Base-by-base conservation (phyloP, 108 stramenopile species). In the Stephanodiscus triporus region DNA sequence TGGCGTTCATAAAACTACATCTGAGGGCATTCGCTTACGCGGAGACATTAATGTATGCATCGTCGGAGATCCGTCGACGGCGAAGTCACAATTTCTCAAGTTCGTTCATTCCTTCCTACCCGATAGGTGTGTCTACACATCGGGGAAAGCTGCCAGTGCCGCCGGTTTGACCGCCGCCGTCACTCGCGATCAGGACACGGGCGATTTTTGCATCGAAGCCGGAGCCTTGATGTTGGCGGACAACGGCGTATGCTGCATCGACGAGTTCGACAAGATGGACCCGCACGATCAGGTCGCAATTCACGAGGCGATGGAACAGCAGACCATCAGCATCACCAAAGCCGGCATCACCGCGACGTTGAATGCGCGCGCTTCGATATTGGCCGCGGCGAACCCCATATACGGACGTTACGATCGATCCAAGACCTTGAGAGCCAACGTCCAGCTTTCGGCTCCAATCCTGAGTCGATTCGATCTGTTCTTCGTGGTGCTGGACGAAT, bases 221-320 rank as follows among this genome's bases (percentile, higher is more conserved):
- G 99, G 99, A 24, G 99, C 99, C 14, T 80, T 99, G 23, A 98
- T 99, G 97, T 83, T 99, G 24, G 99, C 99, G 9, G 99, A 99
- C 71, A 98, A 98, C 89, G 99, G 99, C 23, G 96, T 99, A 66
- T 98, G 98, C 81, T 99, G 98, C 82, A 99, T 99, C 68, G 98
- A 98, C 56, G 87, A 87, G 56, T 90, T 88, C 58, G 97, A 98
- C 58, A 97, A 99, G 84, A 99, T 99, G 98, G 97, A 98, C 58
- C 85, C 75, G 24, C 82, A 84, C n/a, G 98, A 99, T 82, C 97
- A 97, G 87, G 98, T 98, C 26, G 95, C 95, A 7, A 96, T 97
- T 74, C 99, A 99, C 84, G 98, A 99, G 78, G 97, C 97, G 8
- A 97, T 99, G 93, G 97, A 99, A 87, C 96, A 98, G 72, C 99